A percentile compares a stretch with the other conserved stretches of the same genome.
Conservation (phyloP, 768 basidiomycete genomes). For the Boletus tomentosulus region DNA sequence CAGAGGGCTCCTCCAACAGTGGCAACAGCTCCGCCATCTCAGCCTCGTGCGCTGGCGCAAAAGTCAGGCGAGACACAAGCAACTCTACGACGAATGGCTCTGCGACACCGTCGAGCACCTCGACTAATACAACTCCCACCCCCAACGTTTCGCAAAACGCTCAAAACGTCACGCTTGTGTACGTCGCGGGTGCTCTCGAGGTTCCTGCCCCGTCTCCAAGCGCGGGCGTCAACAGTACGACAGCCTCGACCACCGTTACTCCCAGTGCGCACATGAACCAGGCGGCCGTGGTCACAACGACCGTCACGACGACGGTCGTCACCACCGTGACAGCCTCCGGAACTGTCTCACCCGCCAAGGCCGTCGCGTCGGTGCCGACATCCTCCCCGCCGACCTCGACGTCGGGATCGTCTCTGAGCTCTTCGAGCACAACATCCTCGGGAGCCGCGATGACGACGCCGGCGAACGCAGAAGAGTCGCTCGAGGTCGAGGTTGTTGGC, state of each 20-base stretch:
- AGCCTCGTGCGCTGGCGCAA: slow-evolving; percentile 2
- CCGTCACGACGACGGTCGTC: slow-evolving; percentile 24
- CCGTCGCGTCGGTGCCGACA: slow-evolving; percentile 12
- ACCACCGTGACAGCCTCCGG: slow-evolving; percentile 6
- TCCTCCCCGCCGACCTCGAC: not conserved
- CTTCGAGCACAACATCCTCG: not conserved
- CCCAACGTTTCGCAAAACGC: slow-evolving; percentile 11
- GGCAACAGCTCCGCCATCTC: not conserved
- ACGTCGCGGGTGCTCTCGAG: slow-evolving; percentile 39
- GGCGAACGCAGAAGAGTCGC: slow-evolving; percentile 9
- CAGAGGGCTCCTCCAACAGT: slow-evolving; percentile 25
- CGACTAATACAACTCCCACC: slow-evolving; percentile 11
- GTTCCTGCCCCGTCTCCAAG: slow-evolving; percentile 14
- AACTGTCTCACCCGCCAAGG: slow-evolving; percentile 9
- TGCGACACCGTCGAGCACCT: slow-evolving; percentile 13
- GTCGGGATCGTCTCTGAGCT: slow-evolving; percentile 3
- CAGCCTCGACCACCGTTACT: not conserved
- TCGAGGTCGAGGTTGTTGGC: slow-evolving; percentile 22
- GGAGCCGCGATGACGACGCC: not conserved
- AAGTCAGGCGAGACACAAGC: slow-evolving; percentile 12
- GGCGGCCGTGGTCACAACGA: slow-evolving; percentile 19
- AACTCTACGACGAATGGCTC: slow-evolving; percentile 8
- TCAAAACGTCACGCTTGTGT: slow-evolving; percentile 49
- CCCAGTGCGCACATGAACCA: not conserved
- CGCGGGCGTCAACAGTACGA: not conserved